Evolutionary conservation across 805 yeast genomes (phyloP).

Genomic region (Ogataea henricii): DNA sequence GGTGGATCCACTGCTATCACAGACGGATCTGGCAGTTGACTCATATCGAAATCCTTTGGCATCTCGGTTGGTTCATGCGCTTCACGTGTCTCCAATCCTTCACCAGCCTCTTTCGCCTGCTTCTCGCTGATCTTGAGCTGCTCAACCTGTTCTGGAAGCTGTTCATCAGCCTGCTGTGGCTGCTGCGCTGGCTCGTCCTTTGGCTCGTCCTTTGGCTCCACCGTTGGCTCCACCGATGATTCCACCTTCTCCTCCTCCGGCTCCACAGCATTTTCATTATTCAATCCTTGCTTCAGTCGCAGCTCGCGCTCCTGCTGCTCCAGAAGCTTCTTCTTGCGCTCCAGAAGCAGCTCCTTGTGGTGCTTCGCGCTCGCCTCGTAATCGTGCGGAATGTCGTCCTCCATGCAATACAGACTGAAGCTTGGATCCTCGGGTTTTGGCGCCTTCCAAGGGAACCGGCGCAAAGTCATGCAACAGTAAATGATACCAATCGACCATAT

Average conservation of each 20-base stretch:
- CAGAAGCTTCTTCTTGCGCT: conserved; percentile 53
- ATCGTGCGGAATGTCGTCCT: conserved; percentile 77
- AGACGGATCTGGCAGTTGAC: conserved; percentile 37
- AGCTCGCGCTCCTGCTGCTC: conserved; percentile 30
- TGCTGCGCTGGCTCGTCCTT: not conserved
- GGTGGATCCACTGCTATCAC: conserved; percentile 26
- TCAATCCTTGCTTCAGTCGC: conserved; percentile 10
- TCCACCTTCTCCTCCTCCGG: conserved; percentile 1
- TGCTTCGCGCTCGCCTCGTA: conserved; percentile 70
- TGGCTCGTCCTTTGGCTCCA: conserved; percentile 7
- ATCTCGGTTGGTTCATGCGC: conserved; percentile 7
- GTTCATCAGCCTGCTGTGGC: conserved; percentile 1
- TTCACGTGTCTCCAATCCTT: not conserved
- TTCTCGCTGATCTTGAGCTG: conserved; percentile 9
- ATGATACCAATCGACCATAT: conserved; percentile 85
- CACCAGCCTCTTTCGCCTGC: conserved; percentile 21
- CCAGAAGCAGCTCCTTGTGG: conserved; percentile 63
- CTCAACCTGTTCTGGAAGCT: conserved; percentile 12
- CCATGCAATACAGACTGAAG: conserved; percentile 62
- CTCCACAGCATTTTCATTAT: conserved; percentile 17
- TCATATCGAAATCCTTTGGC: conserved; percentile 37
- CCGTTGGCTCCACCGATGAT: conserved; percentile 6
- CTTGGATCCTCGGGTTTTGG: conserved; percentile 72
- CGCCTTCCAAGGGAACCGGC: conserved; percentile 86
- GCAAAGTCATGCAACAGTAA: conserved; percentile 83